phyloP scores from a whole-genome alignment of 352 stramenopile genomes.

The Globisporangium viniferum region DNA sequence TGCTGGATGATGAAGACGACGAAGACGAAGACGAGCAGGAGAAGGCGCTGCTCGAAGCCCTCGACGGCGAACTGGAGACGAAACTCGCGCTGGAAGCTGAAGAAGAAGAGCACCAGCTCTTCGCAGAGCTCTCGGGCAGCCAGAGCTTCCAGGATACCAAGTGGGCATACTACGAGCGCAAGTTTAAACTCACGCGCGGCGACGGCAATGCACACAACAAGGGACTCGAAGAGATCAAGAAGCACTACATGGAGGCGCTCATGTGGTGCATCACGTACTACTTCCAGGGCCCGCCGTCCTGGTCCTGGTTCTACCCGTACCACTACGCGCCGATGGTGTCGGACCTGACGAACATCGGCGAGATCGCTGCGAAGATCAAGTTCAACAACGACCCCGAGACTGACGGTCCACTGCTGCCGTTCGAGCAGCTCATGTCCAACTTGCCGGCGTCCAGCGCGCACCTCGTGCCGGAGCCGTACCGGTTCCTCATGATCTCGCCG shows the following conservation, averaged over 20 bases:
- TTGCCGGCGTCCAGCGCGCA: slow-evolving; percentile 94
- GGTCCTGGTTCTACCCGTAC: slow-evolving; percentile 99
- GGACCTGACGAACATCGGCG: slow-evolving; percentile 92
- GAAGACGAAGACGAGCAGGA: slow-evolving; percentile 41
- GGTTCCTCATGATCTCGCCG: slow-evolving; percentile 94
- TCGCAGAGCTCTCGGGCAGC: slow-evolving; percentile 49
- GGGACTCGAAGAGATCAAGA: slow-evolving; percentile 60
- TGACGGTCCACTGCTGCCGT: slow-evolving; percentile 90
- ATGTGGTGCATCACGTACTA: slow-evolving; percentile 84
- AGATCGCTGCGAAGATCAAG: slow-evolving; percentile 52
- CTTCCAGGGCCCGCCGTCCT: slow-evolving; percentile 93
- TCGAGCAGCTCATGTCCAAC: slow-evolving; percentile 98
- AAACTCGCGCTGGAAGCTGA: slow-evolving; percentile 40
- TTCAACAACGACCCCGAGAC: slow-evolving; percentile 79
- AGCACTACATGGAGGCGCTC: slow-evolving; percentile 75
- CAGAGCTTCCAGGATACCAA: slow-evolving; percentile 82
- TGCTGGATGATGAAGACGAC: slow-evolving; percentile 39
- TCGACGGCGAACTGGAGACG: slow-evolving; percentile 53
- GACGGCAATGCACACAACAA: slow-evolving; percentile 57
- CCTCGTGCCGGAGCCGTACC: slow-evolving; percentile 91
- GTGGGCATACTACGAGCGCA: slow-evolving; percentile 83
- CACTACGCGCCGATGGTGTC: slow-evolving; percentile 99
- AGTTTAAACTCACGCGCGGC: slow-evolving; percentile 62
- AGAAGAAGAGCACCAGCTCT: slow-evolving; percentile 44
- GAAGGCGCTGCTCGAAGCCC: slow-evolving; percentile 48